Evolutionary conservation across 257 asterid species (phyloP), one percentile per base, ranked within the genome.

Genomic region (Fraxinus excelsior): DNA sequence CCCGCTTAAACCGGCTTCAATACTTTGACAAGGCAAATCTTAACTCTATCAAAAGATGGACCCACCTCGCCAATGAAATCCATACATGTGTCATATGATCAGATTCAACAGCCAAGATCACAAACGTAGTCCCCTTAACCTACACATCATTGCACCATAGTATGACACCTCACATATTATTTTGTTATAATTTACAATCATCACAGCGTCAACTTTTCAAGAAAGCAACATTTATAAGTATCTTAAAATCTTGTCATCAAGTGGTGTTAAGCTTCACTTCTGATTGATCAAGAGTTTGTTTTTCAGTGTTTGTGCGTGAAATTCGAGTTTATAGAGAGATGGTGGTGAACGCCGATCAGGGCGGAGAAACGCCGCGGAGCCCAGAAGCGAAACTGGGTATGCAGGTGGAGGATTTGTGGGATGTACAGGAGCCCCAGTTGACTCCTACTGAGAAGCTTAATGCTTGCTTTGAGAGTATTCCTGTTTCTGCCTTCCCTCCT

Each of bases 351-450:
- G 68, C 68, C 19, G 68, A 62, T 62, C 34, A 88, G 70, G 94
- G 85, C 11, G 84, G 89, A 3, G 90, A 82, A 60, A 87, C 97
- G 58, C 99, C 98, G 37, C 80, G 99, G 80, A 96, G 99, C 87
- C 98, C 99, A 69, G 99, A 94, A 35, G 99, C 99, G 31, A 86
- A 86, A 85, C 81, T 96, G 80, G 99, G 99, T 72, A 88, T 93
- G 98, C 92, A 90, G 53, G 98, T 96, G 11, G 98, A 96, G 80
- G 97, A 90, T 88, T 82, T 96, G 4, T 96, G 99, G 98, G 99
- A 96, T 74, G 44, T 87, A 21, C 96, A 90, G 79, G 98, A 93
- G 78, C 91, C 97, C 18, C 97, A 93, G 86, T 84, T 93, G 42
- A 90, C 87, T 80, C 99, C 99, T 7, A 96, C 97, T 66, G 99